Evolutionary conservation across 805 yeast species (phyloP).

Genomic region (Candida namnaoensis): DNA sequence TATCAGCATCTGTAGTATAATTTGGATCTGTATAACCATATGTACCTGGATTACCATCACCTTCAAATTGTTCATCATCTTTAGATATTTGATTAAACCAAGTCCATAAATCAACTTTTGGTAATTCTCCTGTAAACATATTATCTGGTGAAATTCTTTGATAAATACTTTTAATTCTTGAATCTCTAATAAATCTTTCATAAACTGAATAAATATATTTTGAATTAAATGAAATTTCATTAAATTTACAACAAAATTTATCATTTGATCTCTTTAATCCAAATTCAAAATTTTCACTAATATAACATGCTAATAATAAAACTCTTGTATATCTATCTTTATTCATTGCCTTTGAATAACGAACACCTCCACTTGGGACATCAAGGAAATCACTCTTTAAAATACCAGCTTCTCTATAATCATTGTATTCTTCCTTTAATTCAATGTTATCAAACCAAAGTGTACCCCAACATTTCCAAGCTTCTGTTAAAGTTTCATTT

Average conservation of each 20-base stretch:
- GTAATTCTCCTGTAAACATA: constrained; percentile 1
- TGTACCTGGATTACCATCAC: neutral
- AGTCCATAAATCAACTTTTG: neutral
- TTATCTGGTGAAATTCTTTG: constrained; percentile 1
- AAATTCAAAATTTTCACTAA: constrained; percentile 44
- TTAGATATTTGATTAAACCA: neutral
- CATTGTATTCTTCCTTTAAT: constrained; percentile 43
- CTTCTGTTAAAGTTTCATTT: constrained; percentile 62
- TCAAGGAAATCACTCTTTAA: constrained; percentile 46
- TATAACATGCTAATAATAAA: constrained; percentile 36
- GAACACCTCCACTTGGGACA: constrained; percentile 55
- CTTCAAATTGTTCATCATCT: neutral
- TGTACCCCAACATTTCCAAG: constrained; percentile 83
- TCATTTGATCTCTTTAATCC: constrained; percentile 42
- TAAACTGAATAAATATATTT: constrained; percentile 1
- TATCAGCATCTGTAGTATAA: neutral
- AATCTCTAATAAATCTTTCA: neutral
- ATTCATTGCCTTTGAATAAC: constrained; percentile 30
- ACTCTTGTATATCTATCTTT: constrained; percentile 44
- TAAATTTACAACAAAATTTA: constrained; percentile 31
- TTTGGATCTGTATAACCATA: neutral
- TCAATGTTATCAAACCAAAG: constrained; percentile 64
- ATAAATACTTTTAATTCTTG: constrained; percentile 8
- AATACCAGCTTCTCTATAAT: constrained; percentile 47
- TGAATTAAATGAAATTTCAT: neutral